Conservation (phyloP, 208 protist species). For the Wallacemonas rigidus region DNA sequence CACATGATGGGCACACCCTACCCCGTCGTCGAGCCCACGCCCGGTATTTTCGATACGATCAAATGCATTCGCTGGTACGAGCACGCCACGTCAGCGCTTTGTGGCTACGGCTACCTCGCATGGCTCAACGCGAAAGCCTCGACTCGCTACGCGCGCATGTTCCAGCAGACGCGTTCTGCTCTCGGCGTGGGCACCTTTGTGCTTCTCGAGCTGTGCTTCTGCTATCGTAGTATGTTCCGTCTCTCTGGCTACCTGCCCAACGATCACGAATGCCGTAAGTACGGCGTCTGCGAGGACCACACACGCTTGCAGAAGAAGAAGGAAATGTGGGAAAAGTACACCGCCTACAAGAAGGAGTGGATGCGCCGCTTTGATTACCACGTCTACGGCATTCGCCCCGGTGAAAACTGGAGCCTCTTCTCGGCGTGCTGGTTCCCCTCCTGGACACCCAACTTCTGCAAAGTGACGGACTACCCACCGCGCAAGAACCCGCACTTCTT, state of each 20-base stretch:
- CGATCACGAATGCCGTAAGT: conserved; percentile 88
- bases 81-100: conserved; percentile 36
- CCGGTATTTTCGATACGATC: conserved; percentile 49
- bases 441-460: conserved; percentile 62
- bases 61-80: conserved; percentile 80
- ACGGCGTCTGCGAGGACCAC: conserved; percentile 82
- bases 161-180: conserved; percentile 32
- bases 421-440: conserved; percentile 81
- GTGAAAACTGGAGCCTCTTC: conserved; percentile 80
- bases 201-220: conserved; percentile 68
- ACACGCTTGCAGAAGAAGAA: conserved; percentile 78
- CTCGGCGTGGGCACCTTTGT: conserved; percentile 60
- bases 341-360: conserved; percentile 90
- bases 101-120: conserved; percentile 46
- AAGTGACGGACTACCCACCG: conserved; percentile 77
- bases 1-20: conserved; percentile 87
- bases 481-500: conserved; percentile 92
- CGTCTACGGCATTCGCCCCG: conserved; percentile 86
- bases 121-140: conserved; percentile 81
- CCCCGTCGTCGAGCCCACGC: conserved; percentile 64
- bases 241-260: conserved; percentile 82
- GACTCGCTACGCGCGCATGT: conserved; percentile 45
- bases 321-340: conserved; percentile 83
- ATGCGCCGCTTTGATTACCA: conserved; percentile 91
- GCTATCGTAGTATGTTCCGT: conserved; percentile 82